Percentiles rank a stretch among this genome's conserved stretches.
phyloP scores from a whole-genome alignment of 83 land plant genomes.

The Thuja plicata region DNA sequence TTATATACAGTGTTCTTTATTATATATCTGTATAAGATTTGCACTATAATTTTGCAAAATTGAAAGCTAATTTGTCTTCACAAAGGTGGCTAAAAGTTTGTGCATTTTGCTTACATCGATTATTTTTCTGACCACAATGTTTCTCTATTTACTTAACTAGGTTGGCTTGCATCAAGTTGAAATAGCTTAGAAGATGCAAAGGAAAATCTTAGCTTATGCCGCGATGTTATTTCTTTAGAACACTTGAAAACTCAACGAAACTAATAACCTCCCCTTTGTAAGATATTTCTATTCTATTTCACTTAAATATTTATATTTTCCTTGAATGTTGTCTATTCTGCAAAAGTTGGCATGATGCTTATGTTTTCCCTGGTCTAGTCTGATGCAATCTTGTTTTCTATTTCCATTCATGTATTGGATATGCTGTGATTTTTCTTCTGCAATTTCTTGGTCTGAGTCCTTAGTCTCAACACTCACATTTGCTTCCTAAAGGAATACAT shows the following conservation, averaged over 20 bases:
- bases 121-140: neutral
- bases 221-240: neutral
- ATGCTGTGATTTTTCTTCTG: neutral
- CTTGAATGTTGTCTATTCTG: neutral
- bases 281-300: neutral
- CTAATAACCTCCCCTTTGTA: neutral
- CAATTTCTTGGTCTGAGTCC: neutral
- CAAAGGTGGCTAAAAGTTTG: neutral
- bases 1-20: neutral
- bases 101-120: neutral
- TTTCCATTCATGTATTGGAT: neutral
- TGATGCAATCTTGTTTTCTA: neutral
- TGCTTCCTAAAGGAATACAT: neutral
- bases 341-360: neutral
- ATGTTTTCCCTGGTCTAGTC: neutral
- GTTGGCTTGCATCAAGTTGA: neutral
- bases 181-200: neutral
- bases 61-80: neutral
- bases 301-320: neutral
- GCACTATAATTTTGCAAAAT: neutral
- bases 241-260: neutral
- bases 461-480: neutral
- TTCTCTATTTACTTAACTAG: neutral
- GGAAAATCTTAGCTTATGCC: neutral
- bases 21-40: neutral